phyloP scores from a whole-genome alignment of 345 rosid species.

The Corchorus olitorius region DNA sequence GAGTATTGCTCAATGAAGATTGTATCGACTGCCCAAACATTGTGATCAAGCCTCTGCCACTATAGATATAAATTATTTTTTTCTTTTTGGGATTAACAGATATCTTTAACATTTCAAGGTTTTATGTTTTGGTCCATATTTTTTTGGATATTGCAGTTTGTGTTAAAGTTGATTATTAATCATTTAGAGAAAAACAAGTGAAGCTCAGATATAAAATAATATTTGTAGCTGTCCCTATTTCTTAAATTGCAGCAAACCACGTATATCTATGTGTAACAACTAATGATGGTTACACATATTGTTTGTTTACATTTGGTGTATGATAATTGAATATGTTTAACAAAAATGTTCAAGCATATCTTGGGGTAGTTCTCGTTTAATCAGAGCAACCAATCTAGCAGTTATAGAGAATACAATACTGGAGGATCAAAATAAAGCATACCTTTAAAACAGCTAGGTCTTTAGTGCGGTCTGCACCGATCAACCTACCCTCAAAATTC shows the following conservation, averaged over 20 bases:
- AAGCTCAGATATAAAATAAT: not conserved
- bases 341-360: not conserved
- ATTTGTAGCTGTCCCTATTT: not conserved
- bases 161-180: not conserved
- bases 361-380: not conserved
- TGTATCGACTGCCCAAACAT: not conserved
- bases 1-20: not conserved
- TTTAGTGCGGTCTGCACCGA: slow-evolving; percentile 91
- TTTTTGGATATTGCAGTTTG: not conserved
- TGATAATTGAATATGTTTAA: slow-evolving; percentile 1
- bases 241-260: not conserved
- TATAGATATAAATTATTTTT: not conserved
- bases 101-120: not conserved
- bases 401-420: not conserved
- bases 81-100: not conserved
- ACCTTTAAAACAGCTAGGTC: slow-evolving; percentile 97
- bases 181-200: not conserved
- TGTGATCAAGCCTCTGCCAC: not conserved
- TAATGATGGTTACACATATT: not conserved
- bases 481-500: slow-evolving; percentile 86
- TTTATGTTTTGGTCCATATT: not conserved
- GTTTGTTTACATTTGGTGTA: not conserved
- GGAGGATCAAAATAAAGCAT: not conserved
- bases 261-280: not conserved
- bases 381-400: not conserved